A percentile compares a stretch with the other conserved stretches of the same genome.
Evolutionary conservation across 2,329 filamentous ascomycete genomes (phyloP).

Genomic region (Pseudophaeomoniella oleicola): DNA sequence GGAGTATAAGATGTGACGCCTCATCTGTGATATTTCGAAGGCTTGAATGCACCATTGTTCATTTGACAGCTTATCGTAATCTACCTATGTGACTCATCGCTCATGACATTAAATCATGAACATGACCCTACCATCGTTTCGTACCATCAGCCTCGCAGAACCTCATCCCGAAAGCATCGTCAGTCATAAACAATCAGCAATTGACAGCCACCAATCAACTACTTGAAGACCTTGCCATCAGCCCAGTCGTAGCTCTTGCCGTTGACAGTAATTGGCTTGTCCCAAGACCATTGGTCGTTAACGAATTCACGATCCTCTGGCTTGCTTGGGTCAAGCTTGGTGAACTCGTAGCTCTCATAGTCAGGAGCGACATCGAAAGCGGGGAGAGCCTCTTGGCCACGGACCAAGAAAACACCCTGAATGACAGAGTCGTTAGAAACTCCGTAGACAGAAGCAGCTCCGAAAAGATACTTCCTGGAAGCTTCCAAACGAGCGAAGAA

Average conservation of each 20-base stretch:
- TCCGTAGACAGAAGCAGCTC: constrained; percentile 78
- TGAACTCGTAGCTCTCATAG: constrained; percentile 91
- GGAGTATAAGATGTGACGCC: too few species aligned
- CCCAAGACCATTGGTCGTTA: constrained; percentile 82
- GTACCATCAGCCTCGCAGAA: neutral
- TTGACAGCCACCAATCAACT: constrained; percentile 28
- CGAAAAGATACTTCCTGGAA: constrained; percentile 97
- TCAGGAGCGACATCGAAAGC: constrained; percentile 97
- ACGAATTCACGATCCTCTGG: constrained; percentile 73
- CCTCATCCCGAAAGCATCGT: neutral
- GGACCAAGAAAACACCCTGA: constrained; percentile 85
- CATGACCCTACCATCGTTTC: neutral
- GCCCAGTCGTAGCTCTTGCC: constrained; percentile 84
- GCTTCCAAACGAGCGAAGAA: constrained; percentile 96
- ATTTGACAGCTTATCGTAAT: too few species aligned
- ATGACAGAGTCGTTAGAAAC: constrained; percentile 79
- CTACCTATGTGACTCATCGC: too few species aligned
- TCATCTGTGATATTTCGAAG: too few species aligned
- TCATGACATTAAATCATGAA: too few species aligned
- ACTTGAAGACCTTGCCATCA: constrained; percentile 98
- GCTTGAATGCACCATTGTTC: too few species aligned
- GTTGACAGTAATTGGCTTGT: constrained; percentile 62
- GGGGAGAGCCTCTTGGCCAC: constrained; percentile 70
- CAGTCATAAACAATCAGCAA: neutral
- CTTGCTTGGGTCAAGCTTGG: constrained; percentile 84